Base-by-base conservation (phyloP, 441 rosid species). In the Daphne laureola region DNA sequence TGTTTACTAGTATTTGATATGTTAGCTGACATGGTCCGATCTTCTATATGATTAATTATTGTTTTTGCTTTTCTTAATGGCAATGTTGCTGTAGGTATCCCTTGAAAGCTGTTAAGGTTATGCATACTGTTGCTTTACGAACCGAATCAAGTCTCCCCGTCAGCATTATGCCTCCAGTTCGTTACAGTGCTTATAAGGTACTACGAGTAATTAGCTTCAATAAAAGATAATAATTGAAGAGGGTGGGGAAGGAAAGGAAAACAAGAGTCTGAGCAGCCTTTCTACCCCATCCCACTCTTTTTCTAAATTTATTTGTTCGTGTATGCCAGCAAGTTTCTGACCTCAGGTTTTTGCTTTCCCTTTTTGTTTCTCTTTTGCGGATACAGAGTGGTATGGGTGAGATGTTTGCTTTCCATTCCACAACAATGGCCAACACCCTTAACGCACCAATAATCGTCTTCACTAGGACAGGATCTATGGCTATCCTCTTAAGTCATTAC, bases 381-480 rank as follows among this genome's bases (percentile, higher is more conserved):
- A 66, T 54, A 67, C 82, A 91, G 96, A 69, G 79, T 57, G 84
- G 75, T 71, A 91, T 91, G 98, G 94, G 96, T 12, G 84, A 82
- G 69, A 91, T 88, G 98, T 88, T 91, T 72, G 93, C 98, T 64
- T 91, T 83, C 68, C 98, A 88, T 70, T 77, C 96, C 55, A 80
- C 98, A 44, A 86, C 84, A 35, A 91, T 91, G 95, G 93, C 98
- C 0, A 88, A 91, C 72, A 91, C 95, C 27, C 84, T 91, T 46
- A 67, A 58, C 53, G 75, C 93, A 26, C 91, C 98, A 3, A 72
- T 84, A 57, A 84, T 91, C 57, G 90, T 91, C 50, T 91, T 88
- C 79, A 88, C 98, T 23, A 84, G 93, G 68, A 86, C 98, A 5
- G 95, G 95, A 70, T 84, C 96, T 53, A 91, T 91, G 96, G 93